Evolutionary conservation across 208 protist species (phyloP).

Genomic region (Phytomonas sp.): DNA sequence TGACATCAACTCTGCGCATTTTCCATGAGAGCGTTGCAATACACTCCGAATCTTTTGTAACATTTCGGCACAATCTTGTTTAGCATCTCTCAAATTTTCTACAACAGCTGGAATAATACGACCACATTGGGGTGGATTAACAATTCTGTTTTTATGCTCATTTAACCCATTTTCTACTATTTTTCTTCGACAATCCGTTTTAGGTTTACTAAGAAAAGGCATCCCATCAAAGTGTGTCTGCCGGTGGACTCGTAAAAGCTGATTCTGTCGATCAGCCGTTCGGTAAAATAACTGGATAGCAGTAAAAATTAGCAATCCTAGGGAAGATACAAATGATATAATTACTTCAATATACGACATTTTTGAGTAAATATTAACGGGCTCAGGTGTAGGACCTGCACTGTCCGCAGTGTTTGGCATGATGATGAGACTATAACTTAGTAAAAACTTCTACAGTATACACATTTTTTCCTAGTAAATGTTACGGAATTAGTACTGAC

Average conservation of each 20-base stretch:
- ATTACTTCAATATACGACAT: conserved; percentile 70
- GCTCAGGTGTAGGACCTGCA: not conserved
- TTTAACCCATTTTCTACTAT: conserved; percentile 74
- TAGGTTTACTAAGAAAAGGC: conserved; percentile 53
- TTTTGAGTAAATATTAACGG: conserved; percentile 13
- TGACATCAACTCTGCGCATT: conserved; percentile 59
- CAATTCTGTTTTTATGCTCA: conserved; percentile 42
- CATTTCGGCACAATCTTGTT: conserved; percentile 68
- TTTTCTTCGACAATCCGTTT: conserved; percentile 26
- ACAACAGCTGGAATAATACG: conserved; percentile 60
- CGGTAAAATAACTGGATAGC: conserved; percentile 57
- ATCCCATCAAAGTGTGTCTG: conserved; percentile 70
- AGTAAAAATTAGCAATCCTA: conserved; percentile 48
- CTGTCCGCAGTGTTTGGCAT: not conserved
- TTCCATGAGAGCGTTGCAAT: conserved; percentile 45
- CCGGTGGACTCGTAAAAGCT: conserved; percentile 47
- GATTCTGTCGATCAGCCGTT: conserved; percentile 32
- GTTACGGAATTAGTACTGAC: not conserved
- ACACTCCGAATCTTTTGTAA: conserved; percentile 50
- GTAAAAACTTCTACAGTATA: not conserved
- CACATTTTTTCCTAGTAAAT: not conserved
- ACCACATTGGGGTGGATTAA: conserved; percentile 51
- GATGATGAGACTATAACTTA: not conserved
- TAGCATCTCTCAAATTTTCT: conserved; percentile 48
- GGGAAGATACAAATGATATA: conserved; percentile 58